Evolutionary conservation across 192 early-diverging fungal species (phyloP), one percentile per base, ranked within the genome.

Genomic region (Entrophospora sp.): DNA sequence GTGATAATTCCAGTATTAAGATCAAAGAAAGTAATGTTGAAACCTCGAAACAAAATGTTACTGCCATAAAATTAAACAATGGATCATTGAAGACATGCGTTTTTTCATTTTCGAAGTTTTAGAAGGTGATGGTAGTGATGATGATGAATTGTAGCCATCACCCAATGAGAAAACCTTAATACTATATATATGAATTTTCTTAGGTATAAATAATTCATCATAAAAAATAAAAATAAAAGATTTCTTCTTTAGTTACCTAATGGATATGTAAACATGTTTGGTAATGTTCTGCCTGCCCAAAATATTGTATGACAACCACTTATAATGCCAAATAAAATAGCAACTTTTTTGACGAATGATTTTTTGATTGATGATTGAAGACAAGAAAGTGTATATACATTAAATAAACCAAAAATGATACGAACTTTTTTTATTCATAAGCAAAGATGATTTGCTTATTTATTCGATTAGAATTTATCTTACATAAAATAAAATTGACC

Each of bases 281-380:
- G 90, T 40, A 98, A 76, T 34, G 91, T 84, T 48, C 94, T 83
- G 7, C 85, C 87, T 20, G 84, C 85, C 90, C 95, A 97, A 71
- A 93, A 98, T 32, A 86, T 75, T 51, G 85, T 75, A 71, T 98
- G 94, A 57, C 73, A 81, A 22, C 70, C 59, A 4, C 75, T 73
- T 28, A 92, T 59, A 1, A 87, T 10, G 31, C 72, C 68, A 58
- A 79, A 91, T 31, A 74, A 78, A 12, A 53, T 72, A 37, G 76
- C 78, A 25, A 72, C 79, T 28, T 57, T 61, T 48, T 44, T 56
- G n/a, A 91, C 90, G 69, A 91, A 91, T 37, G 78, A 69, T 5
- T 53, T 52, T 5, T 49, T 46, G 25, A 91, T 72, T 12, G 83
- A 80, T 13, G 42, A 44, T 2, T 86, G 74, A 46, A 91, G 52